Base-by-base conservation (phyloP, 306 rosid genomes). In the Cucurbita moschata region DNA sequence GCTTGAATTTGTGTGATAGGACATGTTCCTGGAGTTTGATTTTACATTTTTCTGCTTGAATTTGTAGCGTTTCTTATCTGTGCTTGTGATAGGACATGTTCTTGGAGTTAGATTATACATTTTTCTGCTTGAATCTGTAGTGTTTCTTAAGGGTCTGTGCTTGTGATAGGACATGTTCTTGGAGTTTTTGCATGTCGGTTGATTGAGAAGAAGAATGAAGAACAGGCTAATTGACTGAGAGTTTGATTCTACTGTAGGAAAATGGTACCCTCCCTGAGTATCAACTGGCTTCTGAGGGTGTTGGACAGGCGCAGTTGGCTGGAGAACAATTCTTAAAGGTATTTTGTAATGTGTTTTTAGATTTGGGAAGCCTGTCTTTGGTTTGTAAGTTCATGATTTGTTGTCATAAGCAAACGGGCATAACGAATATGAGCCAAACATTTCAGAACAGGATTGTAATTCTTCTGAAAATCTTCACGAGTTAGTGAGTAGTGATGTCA, bases 271-370 rank as follows among this genome's bases (percentile, higher is more conserved):
- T 47, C 74, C 85, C 90, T 11, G 89, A 93, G 76, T 93, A 79
- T 75, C 82, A 88, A 63, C 79, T 93, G 87, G 90, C 89, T 18
- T 16, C 87, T 7, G 94, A 93, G 21, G 97, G 98, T 54, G 82
- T 85, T 23, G 71, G 50, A 74, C 97, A 87, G 75, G 97, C 97
- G 40, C 81, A 79, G 37, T 51, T 76, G 81, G 96, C 97, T 55
- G 97, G 83, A 40, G 65, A 80, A 46, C 79, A 64, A 54, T 90
- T 93, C 78, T 80, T 37, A 51, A 85, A 86, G 92, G 98, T 87
- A 46, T 12, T 2, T 11, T 87, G 42, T 16, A 37, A 8, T 61
- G 15, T 11, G 19, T 15, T 39, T 8, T 14, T 15, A 61, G 68
- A 61, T 37, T 53, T 53, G 9, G 7, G 23, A 53, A 53, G n/a